Base-by-base conservation (phyloP, 139 green algal genomes). In the Haematococcus lacustris region DNA sequence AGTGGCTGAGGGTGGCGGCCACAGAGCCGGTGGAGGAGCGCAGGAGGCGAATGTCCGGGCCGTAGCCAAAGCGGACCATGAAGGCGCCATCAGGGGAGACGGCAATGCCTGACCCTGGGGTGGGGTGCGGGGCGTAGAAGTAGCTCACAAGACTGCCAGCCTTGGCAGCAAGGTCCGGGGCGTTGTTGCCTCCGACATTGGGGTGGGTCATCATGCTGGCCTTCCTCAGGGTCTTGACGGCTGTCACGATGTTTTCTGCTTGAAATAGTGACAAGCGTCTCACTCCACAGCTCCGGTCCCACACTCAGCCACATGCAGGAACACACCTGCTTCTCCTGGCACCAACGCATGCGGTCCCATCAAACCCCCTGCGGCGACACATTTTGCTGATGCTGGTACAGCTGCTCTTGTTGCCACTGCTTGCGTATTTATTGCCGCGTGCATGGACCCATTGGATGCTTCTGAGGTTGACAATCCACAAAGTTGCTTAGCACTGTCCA, bases 51-150 rank as follows among this genome's bases (percentile, higher is more conserved):
- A 80, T 51, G 50, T 80, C 75, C 9, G 70, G 53, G 23, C 70
- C 70, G 38, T 76, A 80, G 1, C 75, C 75, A 63, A 60, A 80
- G 4, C 75, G 75, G 70, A 72, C 47, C 3, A 80, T 30, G 47
- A 68, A 71, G 17, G 63, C 38, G 2, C 75, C 75, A 28, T 74
- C 68, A 25, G 75, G 75, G 1, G 57, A 72, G 39, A 80, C 76
- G 50, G 68, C 61, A 2, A 71, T 43, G 2, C 74, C 74, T 68
- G 71, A 38, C 35, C 74, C 74, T 26, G 74, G 68, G 13, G 35
- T 60, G 1, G 68, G 68, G n/a, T 79, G 68, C 3, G 74, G 74
- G 21, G 74, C 74, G 21, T 71, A 73, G 37, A 79, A 75, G 2
- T 74, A 71, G 0, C 32, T 66, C 0, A 37, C 37, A 23, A 79